phyloP scores from a whole-genome alignment of 768 basidiomycete genomes.

The Gloeostereum incarnatum region DNA sequence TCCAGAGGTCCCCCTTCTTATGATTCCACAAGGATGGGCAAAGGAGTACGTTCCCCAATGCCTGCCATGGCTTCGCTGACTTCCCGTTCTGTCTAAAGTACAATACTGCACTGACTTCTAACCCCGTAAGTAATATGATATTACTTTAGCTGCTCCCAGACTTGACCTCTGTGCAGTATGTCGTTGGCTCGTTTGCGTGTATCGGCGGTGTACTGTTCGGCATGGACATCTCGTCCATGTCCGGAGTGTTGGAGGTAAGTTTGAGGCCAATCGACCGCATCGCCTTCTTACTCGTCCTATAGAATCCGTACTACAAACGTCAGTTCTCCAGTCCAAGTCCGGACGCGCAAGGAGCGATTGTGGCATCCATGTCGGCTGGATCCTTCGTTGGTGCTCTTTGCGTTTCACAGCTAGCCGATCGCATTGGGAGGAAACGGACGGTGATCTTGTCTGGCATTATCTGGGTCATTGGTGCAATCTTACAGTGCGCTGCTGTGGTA shows the following conservation, averaged over 20 bases:
- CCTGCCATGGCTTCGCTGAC: neutral
- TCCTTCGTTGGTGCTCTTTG: conserved; percentile 58
- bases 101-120: conserved; percentile 43
- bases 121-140: conserved; percentile 45
- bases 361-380: conserved; percentile 74
- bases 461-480: conserved; percentile 63
- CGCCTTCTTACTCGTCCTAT: neutral
- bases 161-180: conserved; percentile 38
- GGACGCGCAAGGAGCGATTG: conserved; percentile 59
- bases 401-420: conserved; percentile 58
- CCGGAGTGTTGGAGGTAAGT: conserved; percentile 55
- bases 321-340: conserved; percentile 33
- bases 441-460: conserved; percentile 59
- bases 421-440: conserved; percentile 54
- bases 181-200: conserved; percentile 75
- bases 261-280: neutral
- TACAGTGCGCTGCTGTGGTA: conserved; percentile 56
- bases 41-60: no score
- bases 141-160: neutral
- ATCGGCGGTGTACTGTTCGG: conserved; percentile 76
- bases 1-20: no score
- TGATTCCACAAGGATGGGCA: no score
- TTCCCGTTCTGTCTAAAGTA: conserved; percentile 32
- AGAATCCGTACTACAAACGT: conserved; percentile 29
- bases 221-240: conserved; percentile 79